Evolutionary conservation across 768 basidiomycete species (phyloP).

Genomic region (Mycena rosella): DNA sequence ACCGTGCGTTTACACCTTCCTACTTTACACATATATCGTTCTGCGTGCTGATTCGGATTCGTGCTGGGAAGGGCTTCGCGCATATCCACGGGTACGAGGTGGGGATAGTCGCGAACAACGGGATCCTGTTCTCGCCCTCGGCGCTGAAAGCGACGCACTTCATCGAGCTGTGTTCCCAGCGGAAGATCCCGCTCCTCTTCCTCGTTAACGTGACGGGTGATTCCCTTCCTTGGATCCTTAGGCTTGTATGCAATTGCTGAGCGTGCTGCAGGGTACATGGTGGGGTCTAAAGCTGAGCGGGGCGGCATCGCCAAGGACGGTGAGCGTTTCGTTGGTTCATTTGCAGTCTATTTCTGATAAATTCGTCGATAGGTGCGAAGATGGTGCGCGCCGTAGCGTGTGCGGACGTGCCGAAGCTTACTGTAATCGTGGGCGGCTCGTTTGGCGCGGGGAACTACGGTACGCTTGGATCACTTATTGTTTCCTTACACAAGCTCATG

Average conservation of each 20-base stretch:
- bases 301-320: conserved; percentile 92
- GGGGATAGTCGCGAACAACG: conserved; percentile 95
- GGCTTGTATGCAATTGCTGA: conserved; percentile 29
- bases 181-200: conserved; percentile 90
- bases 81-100: conserved; percentile 91
- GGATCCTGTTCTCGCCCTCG: conserved; percentile 93
- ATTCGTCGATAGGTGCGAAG: conserved; percentile 72
- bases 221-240: conserved; percentile 24
- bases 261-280: conserved; percentile 81
- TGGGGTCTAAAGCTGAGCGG: conserved; percentile 93
- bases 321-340: conserved; percentile 52
- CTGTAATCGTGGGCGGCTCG: conserved; percentile 92
- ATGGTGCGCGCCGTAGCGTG: conserved; percentile 97
- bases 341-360: conserved; percentile 17
- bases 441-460: conserved; percentile 98
- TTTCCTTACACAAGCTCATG: conserved; percentile 5
- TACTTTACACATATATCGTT: conserved; percentile 1
- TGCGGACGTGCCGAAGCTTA: conserved; percentile 94
- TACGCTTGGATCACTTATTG: conserved; percentile 45
- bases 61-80: conserved; percentile 82
- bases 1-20: conserved; percentile 70
- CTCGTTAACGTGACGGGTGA: conserved; percentile 94
- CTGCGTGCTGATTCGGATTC: conserved; percentile 5
- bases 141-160: conserved; percentile 96
- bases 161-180: conserved; percentile 93